Evolutionary conservation across 2,329 filamentous ascomycete genomes (phyloP).

Genomic region (Aspergillus sp.): DNA sequence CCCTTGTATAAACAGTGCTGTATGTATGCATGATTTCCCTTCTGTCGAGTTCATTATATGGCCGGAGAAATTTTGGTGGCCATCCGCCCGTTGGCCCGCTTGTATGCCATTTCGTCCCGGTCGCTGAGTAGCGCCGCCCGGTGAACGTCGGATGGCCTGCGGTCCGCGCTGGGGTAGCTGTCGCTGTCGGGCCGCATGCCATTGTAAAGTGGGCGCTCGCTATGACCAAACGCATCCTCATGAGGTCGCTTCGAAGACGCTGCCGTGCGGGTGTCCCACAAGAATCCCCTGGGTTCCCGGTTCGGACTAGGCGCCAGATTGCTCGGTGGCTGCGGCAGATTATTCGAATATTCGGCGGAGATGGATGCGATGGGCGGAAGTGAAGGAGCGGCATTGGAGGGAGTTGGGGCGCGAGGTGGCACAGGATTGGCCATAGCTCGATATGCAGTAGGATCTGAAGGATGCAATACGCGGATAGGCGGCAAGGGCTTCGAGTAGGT

Average conservation of each 20-base stretch:
- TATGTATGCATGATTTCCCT: neutral
- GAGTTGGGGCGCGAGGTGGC: conserved; percentile 28
- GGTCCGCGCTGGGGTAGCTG: conserved; percentile 23
- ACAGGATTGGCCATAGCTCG: conserved; percentile 38
- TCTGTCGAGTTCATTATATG: conserved; percentile 15
- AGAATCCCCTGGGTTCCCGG: conserved; percentile 20
- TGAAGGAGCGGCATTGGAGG: conserved; percentile 28
- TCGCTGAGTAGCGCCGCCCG: conserved; percentile 27
- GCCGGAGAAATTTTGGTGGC: conserved; percentile 34
- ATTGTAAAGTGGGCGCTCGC: conserved; percentile 44
- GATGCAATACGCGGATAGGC: conserved; percentile 28
- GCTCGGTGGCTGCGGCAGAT: conserved; percentile 27
- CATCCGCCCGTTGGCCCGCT: conserved; percentile 39
- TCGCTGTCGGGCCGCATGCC: conserved; percentile 46
- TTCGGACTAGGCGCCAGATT: conserved; percentile 23
- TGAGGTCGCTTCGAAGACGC: conserved; percentile 32
- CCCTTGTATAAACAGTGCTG: conserved; percentile 15
- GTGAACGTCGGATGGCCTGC: conserved; percentile 30
- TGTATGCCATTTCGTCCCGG: conserved; percentile 35
- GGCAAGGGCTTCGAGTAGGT: conserved; percentile 29
- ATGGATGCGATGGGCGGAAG: conserved; percentile 42
- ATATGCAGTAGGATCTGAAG: conserved; percentile 42
- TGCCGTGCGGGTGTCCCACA: neutral
- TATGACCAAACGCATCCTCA: conserved; percentile 43
- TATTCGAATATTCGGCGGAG: conserved; percentile 29